Base-by-base conservation (phyloP, 306 rosid species). In the Castanospermum australe region DNA sequence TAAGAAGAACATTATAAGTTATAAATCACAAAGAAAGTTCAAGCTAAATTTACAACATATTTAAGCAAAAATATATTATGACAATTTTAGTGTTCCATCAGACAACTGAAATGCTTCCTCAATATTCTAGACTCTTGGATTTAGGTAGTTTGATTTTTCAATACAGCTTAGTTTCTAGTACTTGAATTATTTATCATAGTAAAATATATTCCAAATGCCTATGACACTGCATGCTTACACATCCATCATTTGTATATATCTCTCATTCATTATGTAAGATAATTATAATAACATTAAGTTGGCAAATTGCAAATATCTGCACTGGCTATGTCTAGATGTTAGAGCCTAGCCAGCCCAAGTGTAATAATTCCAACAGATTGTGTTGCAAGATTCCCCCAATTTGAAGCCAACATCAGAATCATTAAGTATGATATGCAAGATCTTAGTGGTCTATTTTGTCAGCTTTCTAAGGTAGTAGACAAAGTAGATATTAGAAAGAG, bases 1-100 rank as follows among this genome's bases (percentile, higher is more conserved):
- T 14, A 28, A 56, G n/a, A n/a, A n/a, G 38, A 71, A 79, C 38
- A 59, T 77, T 54, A 75, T 39, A 21, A 81, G 48, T 30, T 65
- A 56, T 33, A 17, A 35, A 52, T 47, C 61, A 66, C 47, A 80
- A 77, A 70, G 35, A 36, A 38, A n/a, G n/a, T n/a, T n/a, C n/a
- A n/a, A n/a, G n/a, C n/a, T n/a, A n/a, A n/a, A n/a, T n/a, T n/a
- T n/a, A n/a, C n/a, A n/a, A n/a, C n/a, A n/a, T n/a, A n/a, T n/a
- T n/a, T n/a, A n/a, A n/a, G n/a, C n/a, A n/a, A n/a, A n/a, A n/a
- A n/a, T n/a, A n/a, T n/a, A n/a, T n/a, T n/a, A n/a, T n/a, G n/a
- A n/a, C n/a, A n/a, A n/a, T n/a, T n/a, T n/a, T n/a, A n/a, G n/a
- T n/a, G n/a, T n/a, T n/a, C n/a, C n/a, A n/a, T n/a, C n/a, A n/a